Percentiles rank a stretch among this genome's conserved stretches.
These are phyloP conservation scores for Phytopythium aichiense DNA, from an alignment of 352 stramenopile species.

Conservation along the genomic window DNA sequence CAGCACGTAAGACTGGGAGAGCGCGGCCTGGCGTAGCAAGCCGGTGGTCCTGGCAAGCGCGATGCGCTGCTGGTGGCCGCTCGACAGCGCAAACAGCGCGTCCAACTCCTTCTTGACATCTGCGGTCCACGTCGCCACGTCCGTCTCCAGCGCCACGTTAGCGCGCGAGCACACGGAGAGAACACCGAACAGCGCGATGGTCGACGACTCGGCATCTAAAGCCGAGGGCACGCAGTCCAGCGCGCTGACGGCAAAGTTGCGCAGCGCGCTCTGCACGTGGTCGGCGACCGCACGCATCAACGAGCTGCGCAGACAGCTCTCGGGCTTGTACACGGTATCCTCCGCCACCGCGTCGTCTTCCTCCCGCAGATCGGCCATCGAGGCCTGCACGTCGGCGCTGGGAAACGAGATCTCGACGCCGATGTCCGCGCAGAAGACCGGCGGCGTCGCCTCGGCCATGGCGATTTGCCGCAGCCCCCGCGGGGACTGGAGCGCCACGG, in stretches of 20 bases:
- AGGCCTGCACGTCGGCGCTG: conserved; percentile 14
- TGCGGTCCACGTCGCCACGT: conserved; percentile 20
- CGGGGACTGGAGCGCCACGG: background rate
- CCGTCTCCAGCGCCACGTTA: conserved; percentile 30
- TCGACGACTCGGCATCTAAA: conserved; percentile 20
- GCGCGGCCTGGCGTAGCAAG: conserved; percentile 21
- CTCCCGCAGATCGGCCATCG: conserved; percentile 11
- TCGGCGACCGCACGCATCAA: conserved; percentile 29
- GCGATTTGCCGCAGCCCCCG: conserved; percentile 7
- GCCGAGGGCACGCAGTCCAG: conserved; percentile 41
- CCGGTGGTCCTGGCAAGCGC: conserved; percentile 19
- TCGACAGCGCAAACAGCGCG: conserved; percentile 18
- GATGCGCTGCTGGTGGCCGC: conserved; percentile 16
- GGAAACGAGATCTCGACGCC: conserved; percentile 44
- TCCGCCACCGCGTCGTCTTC: conserved; percentile 5
- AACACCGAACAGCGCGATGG: conserved; percentile 29
- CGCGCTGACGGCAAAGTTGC: conserved; percentile 29
- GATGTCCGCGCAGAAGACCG: conserved; percentile 39
- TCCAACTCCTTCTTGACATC: conserved; percentile 24
- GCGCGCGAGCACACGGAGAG: conserved; percentile 37
- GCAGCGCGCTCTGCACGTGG: conserved; percentile 30
- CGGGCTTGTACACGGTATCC: background rate
- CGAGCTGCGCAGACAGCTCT: conserved; percentile 30
- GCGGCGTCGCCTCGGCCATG: conserved; percentile 5
- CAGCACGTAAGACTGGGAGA: conserved; percentile 33